Evolutionary conservation across 495 filamentous ascomycete genomes (phyloP).

Genomic region (Daldinia bambusicola): DNA sequence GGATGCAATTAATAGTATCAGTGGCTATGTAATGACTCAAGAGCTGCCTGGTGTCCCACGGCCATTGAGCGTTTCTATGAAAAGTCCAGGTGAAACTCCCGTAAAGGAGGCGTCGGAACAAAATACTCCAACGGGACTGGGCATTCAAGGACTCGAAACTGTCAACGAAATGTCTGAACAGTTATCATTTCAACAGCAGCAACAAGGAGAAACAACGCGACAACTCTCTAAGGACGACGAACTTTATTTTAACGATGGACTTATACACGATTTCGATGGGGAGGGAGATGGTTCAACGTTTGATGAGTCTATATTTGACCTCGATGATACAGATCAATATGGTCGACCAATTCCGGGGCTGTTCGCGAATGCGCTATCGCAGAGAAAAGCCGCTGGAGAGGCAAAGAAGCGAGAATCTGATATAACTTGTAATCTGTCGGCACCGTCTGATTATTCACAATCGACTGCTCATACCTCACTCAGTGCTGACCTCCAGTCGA

Average conservation of each 20-base stretch:
- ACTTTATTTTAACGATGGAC: constrained; percentile 83
- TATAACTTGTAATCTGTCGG: constrained; percentile 50
- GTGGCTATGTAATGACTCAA: constrained; percentile 62
- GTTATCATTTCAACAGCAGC: constrained; percentile 18
- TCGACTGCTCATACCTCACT: constrained; percentile 53
- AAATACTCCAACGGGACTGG: constrained; percentile 45
- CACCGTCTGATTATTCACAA: constrained; percentile 53
- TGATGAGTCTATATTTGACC: constrained; percentile 84
- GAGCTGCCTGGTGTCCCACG: constrained; percentile 47
- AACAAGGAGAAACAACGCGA: constrained; percentile 30
- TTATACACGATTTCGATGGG: constrained; percentile 62
- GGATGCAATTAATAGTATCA: constrained; percentile 60
- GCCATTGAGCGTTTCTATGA: constrained; percentile 6
- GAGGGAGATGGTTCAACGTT: constrained; percentile 67
- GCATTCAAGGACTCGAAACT: constrained; percentile 50
- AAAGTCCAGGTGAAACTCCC: constrained; percentile 9
- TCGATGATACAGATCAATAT: constrained; percentile 66
- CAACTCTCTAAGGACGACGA: constrained; percentile 69
- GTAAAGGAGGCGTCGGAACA: constrained; percentile 24
- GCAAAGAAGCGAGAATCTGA: constrained; percentile 54
- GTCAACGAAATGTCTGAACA: constrained; percentile 25
- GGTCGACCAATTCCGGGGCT: constrained; percentile 63
- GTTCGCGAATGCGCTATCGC: constrained; percentile 57
- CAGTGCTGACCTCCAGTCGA: constrained; percentile 45
- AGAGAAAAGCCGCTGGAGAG: constrained; percentile 43